Conservation (phyloP, 2,329 filamentous ascomycete genomes). For the Fusarium sp. region DNA sequence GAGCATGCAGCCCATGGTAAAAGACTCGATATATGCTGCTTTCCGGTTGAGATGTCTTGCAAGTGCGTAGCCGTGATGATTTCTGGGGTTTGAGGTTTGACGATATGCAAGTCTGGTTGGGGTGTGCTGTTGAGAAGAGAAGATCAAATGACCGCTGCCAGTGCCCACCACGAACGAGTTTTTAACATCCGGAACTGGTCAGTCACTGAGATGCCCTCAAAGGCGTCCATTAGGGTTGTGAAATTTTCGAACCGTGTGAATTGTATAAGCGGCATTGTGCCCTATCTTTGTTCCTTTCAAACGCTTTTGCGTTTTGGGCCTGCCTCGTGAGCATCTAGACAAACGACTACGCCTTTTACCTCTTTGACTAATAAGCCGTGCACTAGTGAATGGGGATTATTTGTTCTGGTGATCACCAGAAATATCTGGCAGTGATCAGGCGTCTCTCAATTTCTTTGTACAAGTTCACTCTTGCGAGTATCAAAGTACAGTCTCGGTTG, state of each 20-base stretch:
- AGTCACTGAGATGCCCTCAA: background rate
- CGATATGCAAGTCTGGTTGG: background rate
- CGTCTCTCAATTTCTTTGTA: background rate
- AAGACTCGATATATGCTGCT: background rate
- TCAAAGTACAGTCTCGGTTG: background rate
- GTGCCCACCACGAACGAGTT: background rate
- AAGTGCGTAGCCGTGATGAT: background rate
- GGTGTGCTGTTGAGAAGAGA: background rate
- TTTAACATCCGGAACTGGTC: background rate
- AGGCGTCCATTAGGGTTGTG: background rate
- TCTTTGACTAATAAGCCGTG: background rate
- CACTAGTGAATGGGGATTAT: too few relatives aligned
- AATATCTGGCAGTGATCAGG: background rate
- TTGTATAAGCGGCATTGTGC: background rate
- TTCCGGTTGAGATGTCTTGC: background rate
- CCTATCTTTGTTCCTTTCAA: background rate
- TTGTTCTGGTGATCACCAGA: background rate
- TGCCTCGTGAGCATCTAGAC: background rate
- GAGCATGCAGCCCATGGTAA: constrained; percentile 7
- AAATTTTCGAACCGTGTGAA: background rate
- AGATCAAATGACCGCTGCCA: background rate
- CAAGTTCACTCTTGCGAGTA: background rate
- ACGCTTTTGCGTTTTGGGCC: background rate
- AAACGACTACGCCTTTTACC: background rate
- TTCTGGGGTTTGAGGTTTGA: background rate